Base-by-base conservation (phyloP, 768 basidiomycete species). In the Chlorophyllum brunneum region DNA sequence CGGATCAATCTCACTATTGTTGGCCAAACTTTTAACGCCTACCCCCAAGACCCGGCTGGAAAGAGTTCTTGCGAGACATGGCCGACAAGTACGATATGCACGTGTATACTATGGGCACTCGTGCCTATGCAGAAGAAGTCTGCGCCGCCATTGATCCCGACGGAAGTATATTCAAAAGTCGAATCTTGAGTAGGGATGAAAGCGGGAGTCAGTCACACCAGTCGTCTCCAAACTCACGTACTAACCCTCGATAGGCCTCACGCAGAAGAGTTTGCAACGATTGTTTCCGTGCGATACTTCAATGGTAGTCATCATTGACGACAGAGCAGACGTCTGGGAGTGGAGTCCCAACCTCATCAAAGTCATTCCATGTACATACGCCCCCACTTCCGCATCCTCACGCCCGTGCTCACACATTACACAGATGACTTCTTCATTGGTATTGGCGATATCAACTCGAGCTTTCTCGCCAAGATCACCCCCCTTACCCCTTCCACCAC, bases 281-380 rank as follows among this genome's bases (percentile, higher is more conserved):
- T 70, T 99, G 42, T 99, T 99, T 64, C 97, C 97, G 5, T 93
- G 91, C 51, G 95, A 98, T 68, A 93, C 91, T 33, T 93, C 92
- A 22, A 99, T 97, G 95, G 95, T 98, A 1, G 95, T 98, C 59
- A 90, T 99, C 60, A 98, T 99, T 54, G 97, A 99, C 68, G 97
- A 99, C 70, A 85, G 97, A 22, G 88, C 92, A 3, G 97, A 99
- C 64, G 95, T 99, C 27, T 99, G 97, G 97, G 91, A 93, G 62
- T 93, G 93, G 82, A 90, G 90, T 62, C 93, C 95, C 2, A 98
- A 99, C 68, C 77, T 99, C 33, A 80, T 98, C 65, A 95, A 98
- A 74, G 95, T 98, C 53, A 82, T 98, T 20, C 95, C 95, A 50
- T 99, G 95, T 95, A 56, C 69, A 70, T 66, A n/a, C 48, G 52